Base-by-base conservation (phyloP, 177 flowering plant genomes). In the Vitis hybrid region DNA sequence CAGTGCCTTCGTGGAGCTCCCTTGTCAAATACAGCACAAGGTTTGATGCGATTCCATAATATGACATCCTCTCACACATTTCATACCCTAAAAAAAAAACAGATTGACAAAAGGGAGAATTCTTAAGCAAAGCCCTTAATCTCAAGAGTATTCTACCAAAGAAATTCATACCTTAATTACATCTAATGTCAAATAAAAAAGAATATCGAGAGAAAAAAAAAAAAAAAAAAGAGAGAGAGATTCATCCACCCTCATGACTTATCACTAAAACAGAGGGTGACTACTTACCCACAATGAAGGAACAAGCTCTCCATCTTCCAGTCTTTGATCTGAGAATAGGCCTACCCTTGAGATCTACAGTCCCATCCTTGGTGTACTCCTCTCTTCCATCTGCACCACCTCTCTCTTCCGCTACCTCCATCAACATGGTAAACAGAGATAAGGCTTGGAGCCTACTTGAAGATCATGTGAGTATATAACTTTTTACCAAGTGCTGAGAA, bases 1-100 rank as follows among this genome's bases (percentile, higher is more conserved):
- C 94, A 5, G 90, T 90, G 20, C 88, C 94, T 72, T 88, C 80
- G 49, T 80, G 86, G 46, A 88, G 79, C 74, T 79, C 69, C 17
- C 3, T 63, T 12, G 90, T 80, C 70, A 90, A 71, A 58, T 83
- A 88, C 49, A 78, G 1, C 24, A 88, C 82, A 1, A 88, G 73
- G 59, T 88, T 90, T 49, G 90, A 71, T 48, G 88, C 81, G 17
- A 88, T 81, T 35, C 90, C 91, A 70, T 84, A 82, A 65, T 78
- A 86, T 17, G 91, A 85, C 85, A 88, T 82, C 58, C 92, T 82
- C 75, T 88, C 90, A 77, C 84, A 82, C 66, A 82, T 80, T 70
- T 86, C 90, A 68, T 83, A 88, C 11, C 78, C 90, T 89, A 15
- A 13, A 41, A 18, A 18, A 21, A 3, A 2, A 2, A 65, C 17